Base-by-base conservation (phyloP, 2,329 filamentous ascomycete species). In the Lecanicillium sp. region DNA sequence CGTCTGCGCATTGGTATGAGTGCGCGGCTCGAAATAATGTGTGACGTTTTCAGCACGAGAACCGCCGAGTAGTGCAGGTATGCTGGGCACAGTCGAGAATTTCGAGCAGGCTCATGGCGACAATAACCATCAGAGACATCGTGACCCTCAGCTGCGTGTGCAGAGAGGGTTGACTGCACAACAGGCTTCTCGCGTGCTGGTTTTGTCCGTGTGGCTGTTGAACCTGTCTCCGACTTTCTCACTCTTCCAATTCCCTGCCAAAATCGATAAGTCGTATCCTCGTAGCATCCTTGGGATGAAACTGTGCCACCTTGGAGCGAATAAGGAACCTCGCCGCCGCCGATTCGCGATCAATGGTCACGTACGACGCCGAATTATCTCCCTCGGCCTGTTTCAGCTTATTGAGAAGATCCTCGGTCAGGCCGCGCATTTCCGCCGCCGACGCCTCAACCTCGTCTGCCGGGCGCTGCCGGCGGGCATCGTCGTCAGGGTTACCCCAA, bases 271-370 rank as follows among this genome's bases (percentile, higher is more conserved):
- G 56, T 36, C 72, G 68, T 37, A 84, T 57, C 52, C 62, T 69
- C 30, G 65, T 72, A 12, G 79, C 76, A 58, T 83, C 78, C 45
- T 66, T 73, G 3, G 77, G 77, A 49, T 84, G 77, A 48, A 82
- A 81, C 48, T 78, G 72, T 3, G 79, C 79, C 29, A 80, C 77
- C 50, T 80, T 80, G 28, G 77, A 78, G 40, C 79, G 62, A 25
- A 82, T 74, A 17, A 83, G 61, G 49, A 82, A 82, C 45, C 79
- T 69, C 3, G 72, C 74, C 11, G 77, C 74, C 3, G 79, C 77
- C 33, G 77, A 76, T 50, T 83, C 79, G 41, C 71, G 68, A 13
- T 64, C 49, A n/a, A 82, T 60, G 34, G 64, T 63, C 34, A 83
- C 68, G 50, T 81, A 83, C 2, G 74, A 68, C 13, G 71, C 68